Evolutionary conservation across 75 land plant genomes (phyloP).

Genomic region (Isoetes taiwanensis): DNA sequence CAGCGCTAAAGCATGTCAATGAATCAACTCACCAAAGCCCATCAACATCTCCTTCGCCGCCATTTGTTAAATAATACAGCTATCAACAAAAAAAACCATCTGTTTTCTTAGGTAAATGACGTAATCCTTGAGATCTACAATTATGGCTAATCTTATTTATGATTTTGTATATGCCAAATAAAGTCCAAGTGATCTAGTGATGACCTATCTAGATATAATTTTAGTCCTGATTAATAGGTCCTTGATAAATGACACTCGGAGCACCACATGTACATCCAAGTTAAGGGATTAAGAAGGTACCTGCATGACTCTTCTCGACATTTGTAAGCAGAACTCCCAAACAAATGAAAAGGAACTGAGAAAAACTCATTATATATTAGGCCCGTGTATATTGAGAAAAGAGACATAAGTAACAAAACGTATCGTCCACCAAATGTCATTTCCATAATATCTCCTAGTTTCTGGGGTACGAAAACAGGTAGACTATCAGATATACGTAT

Average conservation of each 20-base stretch:
- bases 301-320: background rate
- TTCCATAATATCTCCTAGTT: slow-evolving; percentile 7
- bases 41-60: too few relatives aligned
- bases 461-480: background rate
- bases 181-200: too few relatives aligned
- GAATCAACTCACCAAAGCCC: too few relatives aligned
- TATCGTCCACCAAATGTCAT: slow-evolving; percentile 1
- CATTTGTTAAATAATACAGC: background rate
- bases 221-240: too few relatives aligned
- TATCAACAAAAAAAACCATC: background rate
- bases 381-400: slow-evolving; percentile 7
- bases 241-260: too few relatives aligned
- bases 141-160: too few relatives aligned
- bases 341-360: background rate
- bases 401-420: background rate
- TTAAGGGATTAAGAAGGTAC: background rate
- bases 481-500: background rate
- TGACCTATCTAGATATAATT: too few relatives aligned
- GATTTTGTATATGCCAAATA: too few relatives aligned
- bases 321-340: slow-evolving; percentile 2
- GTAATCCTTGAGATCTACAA: too few relatives aligned
- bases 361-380: background rate
- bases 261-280: too few relatives aligned
- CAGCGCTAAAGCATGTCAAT: too few relatives aligned
- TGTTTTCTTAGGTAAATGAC: background rate